Conservation (phyloP, 1,139 yeast species). For the Blastobotrys serpentis region DNA sequence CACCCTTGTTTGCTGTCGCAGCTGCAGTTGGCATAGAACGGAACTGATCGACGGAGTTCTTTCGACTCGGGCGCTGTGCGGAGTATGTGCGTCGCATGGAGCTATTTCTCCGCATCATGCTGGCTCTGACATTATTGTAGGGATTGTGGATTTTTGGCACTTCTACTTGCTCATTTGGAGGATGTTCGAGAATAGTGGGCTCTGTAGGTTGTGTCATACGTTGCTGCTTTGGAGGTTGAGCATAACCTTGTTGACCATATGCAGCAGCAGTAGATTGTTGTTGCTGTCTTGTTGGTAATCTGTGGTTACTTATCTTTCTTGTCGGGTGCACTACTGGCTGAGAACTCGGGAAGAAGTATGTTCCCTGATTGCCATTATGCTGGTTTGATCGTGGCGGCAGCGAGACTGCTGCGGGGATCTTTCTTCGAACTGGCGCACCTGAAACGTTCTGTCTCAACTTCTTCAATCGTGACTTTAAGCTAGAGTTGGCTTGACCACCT, state of each 20-base stretch:
- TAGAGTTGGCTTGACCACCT: neutral
- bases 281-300: neutral
- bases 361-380: neutral
- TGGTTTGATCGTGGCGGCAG: conserved; percentile 1
- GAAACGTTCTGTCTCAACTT: neutral
- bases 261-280: conserved; percentile 5
- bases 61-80: conserved; percentile 2
- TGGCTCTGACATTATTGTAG: conserved; percentile 3
- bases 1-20: neutral
- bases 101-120: conserved; percentile 12
- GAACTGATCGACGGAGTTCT: conserved; percentile 4
- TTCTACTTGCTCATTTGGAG: conserved; percentile 5
- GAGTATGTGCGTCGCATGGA: conserved; percentile 9
- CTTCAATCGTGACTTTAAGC: neutral
- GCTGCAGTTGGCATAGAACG: neutral
- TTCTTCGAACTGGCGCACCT: neutral
- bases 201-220: conserved; percentile 3
- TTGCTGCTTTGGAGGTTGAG: neutral
- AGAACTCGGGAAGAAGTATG: neutral
- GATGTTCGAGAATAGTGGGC: conserved; percentile 7
- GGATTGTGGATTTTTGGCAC: conserved; percentile 6
- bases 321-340: neutral
- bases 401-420: conserved; percentile 9
- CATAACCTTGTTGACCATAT: neutral
- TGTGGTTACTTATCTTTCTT: neutral